Base-by-base conservation (phyloP, 1,139 yeast genomes). In the Williopsis jadinii region DNA sequence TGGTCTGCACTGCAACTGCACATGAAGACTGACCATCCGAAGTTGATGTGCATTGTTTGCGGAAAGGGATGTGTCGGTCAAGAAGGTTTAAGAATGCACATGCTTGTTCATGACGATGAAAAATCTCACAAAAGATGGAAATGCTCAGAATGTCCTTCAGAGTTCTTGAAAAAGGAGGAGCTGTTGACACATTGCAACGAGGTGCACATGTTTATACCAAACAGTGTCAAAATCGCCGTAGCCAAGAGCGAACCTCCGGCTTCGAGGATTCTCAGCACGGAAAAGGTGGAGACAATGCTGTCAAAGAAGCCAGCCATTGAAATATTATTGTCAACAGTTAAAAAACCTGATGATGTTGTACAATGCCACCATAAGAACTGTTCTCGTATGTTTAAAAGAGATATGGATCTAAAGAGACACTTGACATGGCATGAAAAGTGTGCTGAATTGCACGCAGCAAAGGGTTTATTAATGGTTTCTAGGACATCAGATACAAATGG, bases 1-100 rank as follows among this genome's bases (percentile, higher is more conserved):
- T 84, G 95, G 94, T 75, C 87, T 2, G 83, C 81, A 1, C 65
- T 87, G 34, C 92, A 82, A 53, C 60, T 72, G 9, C 97, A 90
- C 60, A 67, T 77, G 40, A 83, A 80, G 50, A 71, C 76, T 1
- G 81, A 73, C 30, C 97, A 88, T 61, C 90, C 92, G 10, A 77
- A 78, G 55, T 54, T 82, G 31, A 69, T 69, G 38, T 87, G 97
- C 63, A 52, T 64, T 1, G 53, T 75, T 2, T 88, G 97, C 66
- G 80, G 78, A 11, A 82, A 78, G 56, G 77, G 75, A 5, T 84
- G 92, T 66, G 81, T 84, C 11, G 95, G 95, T 14, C 76, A 73
- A 34, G 68, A 70, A 33, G 94, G 90, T 47, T 63, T 86, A 41
- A 66, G 70, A 28, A 76, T 83, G 64, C 97, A 88, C 57, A 78